These are phyloP conservation scores for Globisporangium irregulare DNA, from an alignment of 352 stramenopile species.

Conservation along the genomic window DNA sequence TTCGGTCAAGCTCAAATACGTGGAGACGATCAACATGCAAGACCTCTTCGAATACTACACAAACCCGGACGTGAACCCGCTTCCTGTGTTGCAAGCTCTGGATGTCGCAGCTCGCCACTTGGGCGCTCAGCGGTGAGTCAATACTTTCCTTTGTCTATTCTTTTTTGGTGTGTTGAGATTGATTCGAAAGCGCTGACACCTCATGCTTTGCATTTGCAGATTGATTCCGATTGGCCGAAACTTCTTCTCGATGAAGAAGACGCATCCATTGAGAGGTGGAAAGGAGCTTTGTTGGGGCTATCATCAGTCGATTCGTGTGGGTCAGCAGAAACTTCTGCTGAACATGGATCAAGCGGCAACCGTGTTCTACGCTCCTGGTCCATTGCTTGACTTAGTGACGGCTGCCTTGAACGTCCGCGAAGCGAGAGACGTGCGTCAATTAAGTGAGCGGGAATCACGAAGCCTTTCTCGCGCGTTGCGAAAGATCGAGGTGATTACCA, in stretches of 20 bases:
- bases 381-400: neutral
- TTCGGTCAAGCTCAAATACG: constrained; percentile 1
- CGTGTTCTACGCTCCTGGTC: neutral
- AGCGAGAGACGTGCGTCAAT: neutral
- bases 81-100: neutral
- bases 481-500: neutral
- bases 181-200: neutral
- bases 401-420: neutral
- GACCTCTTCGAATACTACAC: constrained; percentile 1
- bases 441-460: neutral
- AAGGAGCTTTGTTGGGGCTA: neutral
- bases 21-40: neutral
- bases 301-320: neutral
- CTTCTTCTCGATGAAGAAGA: constrained; percentile 1
- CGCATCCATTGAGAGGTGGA: neutral
- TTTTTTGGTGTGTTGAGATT: neutral
- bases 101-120: constrained; percentile 1
- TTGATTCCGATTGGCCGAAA: neutral
- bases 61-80: neutral
- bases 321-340: neutral
- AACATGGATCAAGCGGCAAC: neutral
- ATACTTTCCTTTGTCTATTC: neutral
- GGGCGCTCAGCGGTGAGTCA: neutral
- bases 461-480: neutral
- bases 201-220: neutral